Evolutionary conservation across 1,284 basidiomycete genomes (phyloP), one percentile per base, ranked within the genome.

Genomic region (Pseudozyma hubeiensis): DNA sequence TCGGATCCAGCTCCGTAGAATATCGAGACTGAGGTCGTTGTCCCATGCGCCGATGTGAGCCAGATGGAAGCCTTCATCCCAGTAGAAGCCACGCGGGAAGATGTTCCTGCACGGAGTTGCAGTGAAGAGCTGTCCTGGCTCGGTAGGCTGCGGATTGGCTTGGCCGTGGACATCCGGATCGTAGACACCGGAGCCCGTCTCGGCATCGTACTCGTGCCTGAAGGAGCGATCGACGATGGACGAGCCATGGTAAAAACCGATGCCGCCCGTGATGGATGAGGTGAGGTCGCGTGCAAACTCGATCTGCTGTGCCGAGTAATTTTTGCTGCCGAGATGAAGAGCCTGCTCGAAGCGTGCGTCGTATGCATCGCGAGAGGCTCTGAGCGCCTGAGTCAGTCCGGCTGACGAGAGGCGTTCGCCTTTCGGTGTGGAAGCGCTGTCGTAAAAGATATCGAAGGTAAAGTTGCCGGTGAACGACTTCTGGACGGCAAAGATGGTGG

Each of bases 61-160:
- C 34, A 97, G 86, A 84, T 97, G 95, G 87, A 97, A 97, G 2
- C 94, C 94, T 85, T 97, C 94, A 82, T 97, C 94, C 93, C 94
- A 97, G 85, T 97, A 97, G 84, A 97, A 97, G 24, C 94, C 94
- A 83, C 94, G 88, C 2, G 94, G 94, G 87, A 97, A 97, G 87
- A 97, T 95, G 76, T 92, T 94, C 50, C 95, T 88, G 83, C 93
- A 94, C 1, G 94, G 94, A 0, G 94, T 97, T 0, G 93, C 94
- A 7, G 94, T 95, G 69, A 96, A 86, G n/a, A 97, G 86, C 31
- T 89, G 89, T 7, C 60, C 50, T 1, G 78, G 67, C 48, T 92
- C 90, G 7, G 91, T 92, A 29, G 67, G 58, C 50, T 74, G 53
- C 16, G 74, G 74, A 29, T 84, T 80, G 9, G 77, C 52, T 39